These are phyloP conservation scores for Dissophora globulifera DNA, from an alignment of 192 early-diverging fungal genomes.

Conservation along the genomic window DNA sequence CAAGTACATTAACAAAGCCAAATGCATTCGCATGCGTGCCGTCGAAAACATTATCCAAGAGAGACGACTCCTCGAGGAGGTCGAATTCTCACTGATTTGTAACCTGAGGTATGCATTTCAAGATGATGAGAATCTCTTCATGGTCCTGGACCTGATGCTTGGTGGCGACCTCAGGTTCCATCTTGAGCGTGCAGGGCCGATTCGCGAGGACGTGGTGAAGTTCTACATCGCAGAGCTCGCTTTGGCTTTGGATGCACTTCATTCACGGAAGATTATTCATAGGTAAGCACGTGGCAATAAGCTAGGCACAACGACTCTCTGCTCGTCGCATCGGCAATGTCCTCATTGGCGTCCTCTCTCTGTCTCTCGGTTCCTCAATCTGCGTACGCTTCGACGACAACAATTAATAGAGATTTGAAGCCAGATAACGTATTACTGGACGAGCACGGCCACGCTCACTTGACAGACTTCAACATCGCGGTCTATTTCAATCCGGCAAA, in stretches of 20 bases:
- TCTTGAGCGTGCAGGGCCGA: constrained; percentile 68
- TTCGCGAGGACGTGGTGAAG: constrained; percentile 73
- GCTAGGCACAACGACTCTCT: not conserved
- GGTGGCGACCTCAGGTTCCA: constrained; percentile 97
- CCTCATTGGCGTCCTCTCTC: too few relatives aligned
- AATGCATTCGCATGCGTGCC: constrained; percentile 87
- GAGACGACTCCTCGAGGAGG: constrained; percentile 85
- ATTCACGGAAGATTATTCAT: constrained; percentile 78
- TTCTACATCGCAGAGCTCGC: constrained; percentile 80
- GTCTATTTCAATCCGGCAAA: constrained; percentile 72
- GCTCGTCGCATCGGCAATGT: too few relatives aligned
- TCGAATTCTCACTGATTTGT: constrained; percentile 85
- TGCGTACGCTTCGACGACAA: too few relatives aligned
- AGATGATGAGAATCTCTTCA: constrained; percentile 92
- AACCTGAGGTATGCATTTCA: constrained; percentile 97
- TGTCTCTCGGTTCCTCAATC: too few relatives aligned
- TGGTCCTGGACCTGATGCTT: constrained; percentile 94
- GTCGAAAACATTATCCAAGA: constrained; percentile 93
- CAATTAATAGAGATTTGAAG: constrained; percentile 82
- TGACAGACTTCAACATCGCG: constrained; percentile 92
- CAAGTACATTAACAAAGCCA: constrained; percentile 96
- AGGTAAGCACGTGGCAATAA: constrained; percentile 43
- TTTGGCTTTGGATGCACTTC: constrained; percentile 74
- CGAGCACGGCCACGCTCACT: constrained; percentile 80
- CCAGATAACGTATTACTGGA: constrained; percentile 90